Evolutionary conservation across 2,329 filamentous ascomycete genomes (phyloP), one percentile per base, ranked within the genome.

Genomic region (Fusarium sp.): DNA sequence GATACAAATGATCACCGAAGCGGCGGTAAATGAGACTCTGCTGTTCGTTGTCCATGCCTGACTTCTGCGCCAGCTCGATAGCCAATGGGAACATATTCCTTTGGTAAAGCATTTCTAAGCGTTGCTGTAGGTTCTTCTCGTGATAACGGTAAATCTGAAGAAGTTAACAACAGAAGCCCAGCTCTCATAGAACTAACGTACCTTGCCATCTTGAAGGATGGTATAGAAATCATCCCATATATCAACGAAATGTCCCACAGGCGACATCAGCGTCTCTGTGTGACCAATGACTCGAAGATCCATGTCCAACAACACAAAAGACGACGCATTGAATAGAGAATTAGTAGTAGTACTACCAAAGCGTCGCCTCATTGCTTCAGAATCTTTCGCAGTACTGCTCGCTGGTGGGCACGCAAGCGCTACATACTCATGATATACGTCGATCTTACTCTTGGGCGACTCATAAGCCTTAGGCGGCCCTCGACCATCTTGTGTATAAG

Each of bases 181-280:
- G 6, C 3, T 20, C 11, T 15, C 6, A 3, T 0, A 13, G 11
- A 11, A 49, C 15, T 9, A 4, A 41, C 81, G 71, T 80, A 94
- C 92, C 85, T 97, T 98, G 70, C 96, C 95, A 76, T 99, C 94
- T 66, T 94, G 89, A 0, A 92, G 94, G 37, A 98, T 84, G n/a
- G 96, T 87, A 73, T 94, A 98, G 17, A 99, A 82, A 73, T 97
- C 92, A 2, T 92, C 94, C 96, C 96, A 98, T 67, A 96, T 90
- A 58, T 89, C 87, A 73, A 98, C 93, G 4, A 97, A 84, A 20
- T 88, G 87, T 71, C 92, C 91, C 53, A 97, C 89, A 51, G 93
- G 89, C 2, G 93, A 92, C 10, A 94, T 86, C 27, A 98, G 82
- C 5, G 93, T 90, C 78, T 98, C 94, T 6, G 92, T 93, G 75